These are phyloP conservation scores for Trametes versicolor DNA, from an alignment of 1,284 basidiomycete genomes.

Conservation along the genomic window DNA sequence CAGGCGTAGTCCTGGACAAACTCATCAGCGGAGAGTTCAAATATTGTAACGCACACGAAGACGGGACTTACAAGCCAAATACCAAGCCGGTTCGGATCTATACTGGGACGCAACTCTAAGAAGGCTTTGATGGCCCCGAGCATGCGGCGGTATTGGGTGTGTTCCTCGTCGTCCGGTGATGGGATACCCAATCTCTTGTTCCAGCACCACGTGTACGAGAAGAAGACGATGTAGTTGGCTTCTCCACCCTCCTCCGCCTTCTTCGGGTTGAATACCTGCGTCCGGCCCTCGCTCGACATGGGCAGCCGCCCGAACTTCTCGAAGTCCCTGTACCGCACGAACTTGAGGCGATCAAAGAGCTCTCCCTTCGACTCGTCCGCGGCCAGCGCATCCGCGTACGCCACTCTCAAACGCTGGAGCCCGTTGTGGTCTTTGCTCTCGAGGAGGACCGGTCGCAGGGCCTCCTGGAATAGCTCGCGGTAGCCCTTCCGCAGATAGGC, in stretches of 20 bases:
- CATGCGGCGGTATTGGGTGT: conserved; percentile 15
- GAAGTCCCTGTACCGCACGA: conserved; percentile 11
- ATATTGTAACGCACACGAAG: too few relatives aligned
- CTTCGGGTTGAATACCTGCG: background rate
- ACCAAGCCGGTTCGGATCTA: background rate
- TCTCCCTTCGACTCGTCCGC: background rate
- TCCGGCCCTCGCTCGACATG: background rate
- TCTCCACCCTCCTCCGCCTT: background rate
- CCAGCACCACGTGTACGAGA: conserved; percentile 9
- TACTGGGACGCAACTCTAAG: background rate
- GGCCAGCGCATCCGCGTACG: background rate
- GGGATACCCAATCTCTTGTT: background rate
- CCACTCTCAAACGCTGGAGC: background rate
- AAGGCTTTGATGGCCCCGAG: conserved; percentile 6
- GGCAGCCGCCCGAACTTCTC: background rate
- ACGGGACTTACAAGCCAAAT: conserved; percentile 7
- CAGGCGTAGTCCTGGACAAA: conserved; percentile 1
- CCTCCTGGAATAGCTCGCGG: conserved; percentile 8
- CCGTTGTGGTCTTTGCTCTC: background rate
- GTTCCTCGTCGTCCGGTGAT: conserved; percentile 3
- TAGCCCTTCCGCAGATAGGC: background rate
- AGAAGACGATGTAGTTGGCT: conserved; percentile 5
- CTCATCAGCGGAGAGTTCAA: background rate
- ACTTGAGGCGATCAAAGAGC: conserved; percentile 3
- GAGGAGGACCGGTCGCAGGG: background rate